Evolutionary conservation across 2,329 filamentous ascomycete genomes (phyloP).

Genomic region (Penicillium janthinellum): DNA sequence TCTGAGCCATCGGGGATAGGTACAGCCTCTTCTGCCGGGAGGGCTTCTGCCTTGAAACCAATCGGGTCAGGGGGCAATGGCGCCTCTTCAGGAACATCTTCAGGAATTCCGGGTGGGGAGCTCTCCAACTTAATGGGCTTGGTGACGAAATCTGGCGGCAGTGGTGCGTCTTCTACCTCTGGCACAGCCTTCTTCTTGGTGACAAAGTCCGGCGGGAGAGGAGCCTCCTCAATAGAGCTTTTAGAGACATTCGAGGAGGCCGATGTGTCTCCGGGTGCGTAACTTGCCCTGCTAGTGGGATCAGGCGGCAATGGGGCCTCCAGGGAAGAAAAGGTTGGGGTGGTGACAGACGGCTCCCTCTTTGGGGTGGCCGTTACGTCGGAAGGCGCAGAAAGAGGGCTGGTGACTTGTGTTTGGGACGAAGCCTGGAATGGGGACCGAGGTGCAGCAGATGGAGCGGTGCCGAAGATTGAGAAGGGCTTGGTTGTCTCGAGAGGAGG

Average conservation of each 20-base stretch:
- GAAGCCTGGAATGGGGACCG: slow-evolving; percentile 3
- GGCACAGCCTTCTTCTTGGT: slow-evolving; percentile 3
- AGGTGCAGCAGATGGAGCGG: slow-evolving; percentile 12
- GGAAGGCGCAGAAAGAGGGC: slow-evolving; percentile 35
- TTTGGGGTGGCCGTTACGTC: slow-evolving; percentile 41
- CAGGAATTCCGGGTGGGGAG: slow-evolving; percentile 12
- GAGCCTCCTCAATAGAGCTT: slow-evolving; percentile 44
- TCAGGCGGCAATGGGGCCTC: slow-evolving; percentile 51
- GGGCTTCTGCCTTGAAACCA: slow-evolving; percentile 21
- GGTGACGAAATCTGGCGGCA: slow-evolving; percentile 30
- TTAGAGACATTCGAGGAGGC: slow-evolving; percentile 48
- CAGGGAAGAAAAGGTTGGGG: slow-evolving; percentile 32
- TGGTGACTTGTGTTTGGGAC: slow-evolving; percentile 28
- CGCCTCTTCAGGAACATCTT: slow-evolving; percentile 26
- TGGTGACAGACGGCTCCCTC: slow-evolving; percentile 35
- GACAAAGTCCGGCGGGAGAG: slow-evolving; percentile 36
- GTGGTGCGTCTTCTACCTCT: slow-evolving; percentile 8
- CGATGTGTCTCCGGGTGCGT: slow-evolving; percentile 52
- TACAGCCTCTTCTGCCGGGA: slow-evolving; percentile 26
- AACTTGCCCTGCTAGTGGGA: slow-evolving; percentile 49
- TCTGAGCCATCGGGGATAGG: slow-evolving; percentile 42
- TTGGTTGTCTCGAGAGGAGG: slow-evolving; percentile 1
- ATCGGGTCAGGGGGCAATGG: slow-evolving; percentile 33
- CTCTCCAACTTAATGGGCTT: slow-evolving; percentile 21
- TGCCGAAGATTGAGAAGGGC: slow-evolving; percentile 34